Evolutionary conservation across 345 rosid genomes (phyloP).

Genomic region (Linum lewisii): DNA sequence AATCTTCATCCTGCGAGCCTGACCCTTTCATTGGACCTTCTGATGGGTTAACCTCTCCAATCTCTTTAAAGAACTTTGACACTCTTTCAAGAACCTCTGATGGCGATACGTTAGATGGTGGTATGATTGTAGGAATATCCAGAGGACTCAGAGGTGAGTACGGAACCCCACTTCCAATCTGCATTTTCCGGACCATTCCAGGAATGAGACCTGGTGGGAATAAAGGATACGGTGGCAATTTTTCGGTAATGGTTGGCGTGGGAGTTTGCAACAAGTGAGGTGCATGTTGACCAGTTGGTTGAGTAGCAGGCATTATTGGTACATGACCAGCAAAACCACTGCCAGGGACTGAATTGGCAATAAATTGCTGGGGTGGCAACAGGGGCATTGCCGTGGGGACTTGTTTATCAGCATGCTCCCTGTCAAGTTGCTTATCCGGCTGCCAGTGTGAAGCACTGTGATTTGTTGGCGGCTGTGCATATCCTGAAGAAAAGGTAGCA

Average conservation of each 20-base stretch:
- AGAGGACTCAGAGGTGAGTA: conserved; percentile 90
- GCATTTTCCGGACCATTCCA: conserved; percentile 98
- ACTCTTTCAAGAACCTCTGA: conserved; percentile 75
- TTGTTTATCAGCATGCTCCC: conserved; percentile 46
- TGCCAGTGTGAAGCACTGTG: conserved; percentile 47
- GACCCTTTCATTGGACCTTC: conserved; percentile 52
- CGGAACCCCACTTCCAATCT: conserved; percentile 96
- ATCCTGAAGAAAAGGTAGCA: conserved; percentile 16
- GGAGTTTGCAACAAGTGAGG: conserved; percentile 20
- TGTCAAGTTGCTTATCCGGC: conserved; percentile 44
- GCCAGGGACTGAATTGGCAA: conserved; percentile 43
- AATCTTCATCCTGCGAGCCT: conserved; percentile 39
- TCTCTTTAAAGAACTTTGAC: conserved; percentile 81
- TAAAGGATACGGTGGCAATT: conserved; percentile 78
- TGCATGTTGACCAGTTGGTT: conserved; percentile 33
- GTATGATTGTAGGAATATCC: conserved; percentile 87
- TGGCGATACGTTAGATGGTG: conserved; percentile 72
- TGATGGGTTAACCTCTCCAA: conserved; percentile 83
- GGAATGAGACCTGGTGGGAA: conserved; percentile 99
- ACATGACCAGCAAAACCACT: conserved; percentile 55
- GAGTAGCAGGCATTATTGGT: conserved; percentile 49
- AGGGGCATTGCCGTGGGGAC: conserved; percentile 24
- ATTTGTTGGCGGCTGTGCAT: conserved; percentile 21
- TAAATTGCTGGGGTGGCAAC: conserved; percentile 48
- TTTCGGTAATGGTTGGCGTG: conserved; percentile 47